A percentile compares a stretch with the other conserved stretches of the same genome.
Evolutionary conservation across 805 yeast species (phyloP).

Genomic region (Hanseniaspora lindneri): DNA sequence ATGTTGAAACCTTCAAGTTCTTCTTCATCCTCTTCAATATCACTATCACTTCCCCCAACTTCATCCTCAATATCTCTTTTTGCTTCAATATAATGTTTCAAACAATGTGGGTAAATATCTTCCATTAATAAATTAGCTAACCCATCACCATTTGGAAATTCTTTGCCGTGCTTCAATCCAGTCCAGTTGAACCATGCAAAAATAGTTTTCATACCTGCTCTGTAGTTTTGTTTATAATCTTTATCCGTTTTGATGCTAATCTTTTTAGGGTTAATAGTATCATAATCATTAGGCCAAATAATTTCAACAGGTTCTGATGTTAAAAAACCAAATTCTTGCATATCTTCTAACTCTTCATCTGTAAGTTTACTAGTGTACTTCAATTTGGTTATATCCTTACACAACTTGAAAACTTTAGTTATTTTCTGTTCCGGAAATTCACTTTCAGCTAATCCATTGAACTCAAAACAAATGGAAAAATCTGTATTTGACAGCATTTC

Average conservation of each 20-base stretch:
- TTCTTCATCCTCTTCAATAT: slow-evolving; percentile 34
- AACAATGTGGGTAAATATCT: slow-evolving; percentile 75
- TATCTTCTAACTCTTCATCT: slow-evolving; percentile 32
- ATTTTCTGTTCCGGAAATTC: slow-evolving; percentile 47
- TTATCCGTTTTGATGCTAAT: slow-evolving; percentile 37
- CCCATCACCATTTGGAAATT: slow-evolving; percentile 66
- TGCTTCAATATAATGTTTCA: slow-evolving; percentile 68
- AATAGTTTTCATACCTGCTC: slow-evolving; percentile 68
- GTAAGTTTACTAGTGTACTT: slow-evolving; percentile 21
- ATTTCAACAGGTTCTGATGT: slow-evolving; percentile 44
- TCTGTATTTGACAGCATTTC: not conserved
- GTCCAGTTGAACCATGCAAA: slow-evolving; percentile 85
- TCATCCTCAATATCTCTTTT: slow-evolving; percentile 52
- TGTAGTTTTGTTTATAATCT: slow-evolving; percentile 50
- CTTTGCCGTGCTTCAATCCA: slow-evolving; percentile 64
- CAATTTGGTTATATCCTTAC: slow-evolving; percentile 21
- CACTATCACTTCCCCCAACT: slow-evolving; percentile 42
- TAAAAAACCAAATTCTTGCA: slow-evolving; percentile 45
- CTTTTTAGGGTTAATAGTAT: slow-evolving; percentile 41
- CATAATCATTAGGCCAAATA: slow-evolving; percentile 58
- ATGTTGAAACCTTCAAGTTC: slow-evolving; percentile 17
- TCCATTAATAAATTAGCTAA: slow-evolving; percentile 61
- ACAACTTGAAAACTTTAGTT: slow-evolving; percentile 45
- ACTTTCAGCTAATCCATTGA: slow-evolving; percentile 37
- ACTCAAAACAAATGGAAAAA: slow-evolving; percentile 42